Evolutionary conservation across 805 yeast species (phyloP).

Genomic region (Starmerella scarabaei): DNA sequence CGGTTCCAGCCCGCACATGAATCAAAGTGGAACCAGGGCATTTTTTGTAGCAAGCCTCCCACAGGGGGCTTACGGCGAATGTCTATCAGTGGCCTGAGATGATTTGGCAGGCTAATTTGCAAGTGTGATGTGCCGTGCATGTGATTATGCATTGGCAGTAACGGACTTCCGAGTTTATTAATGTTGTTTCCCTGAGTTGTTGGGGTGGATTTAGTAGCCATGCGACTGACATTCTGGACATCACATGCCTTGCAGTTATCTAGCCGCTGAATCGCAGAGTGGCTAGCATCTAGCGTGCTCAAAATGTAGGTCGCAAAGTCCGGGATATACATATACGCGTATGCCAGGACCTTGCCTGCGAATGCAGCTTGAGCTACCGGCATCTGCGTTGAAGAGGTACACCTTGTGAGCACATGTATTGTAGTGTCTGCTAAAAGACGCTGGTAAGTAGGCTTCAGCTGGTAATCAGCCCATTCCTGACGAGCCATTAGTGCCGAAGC

Average conservation of each 20-base stretch:
- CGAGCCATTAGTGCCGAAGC: conserved; percentile 29
- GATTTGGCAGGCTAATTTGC: not conserved
- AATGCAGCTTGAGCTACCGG: conserved; percentile 51
- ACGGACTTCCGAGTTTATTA: too few species aligned
- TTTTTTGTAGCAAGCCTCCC: not conserved
- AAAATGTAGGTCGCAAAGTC: conserved; percentile 38
- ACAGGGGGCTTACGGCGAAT: not conserved
- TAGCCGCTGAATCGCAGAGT: conserved; percentile 1
- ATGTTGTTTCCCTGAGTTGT: too few species aligned
- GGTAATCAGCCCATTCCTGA: conserved; percentile 27
- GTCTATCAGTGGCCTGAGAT: not conserved
- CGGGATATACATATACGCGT: conserved; percentile 43
- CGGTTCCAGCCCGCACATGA: conserved; percentile 24
- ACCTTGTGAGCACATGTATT: conserved; percentile 34
- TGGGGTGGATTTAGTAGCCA: not conserved
- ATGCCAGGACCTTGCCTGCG: conserved; percentile 58
- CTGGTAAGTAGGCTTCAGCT: conserved; percentile 13
- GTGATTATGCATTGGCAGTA: too few species aligned
- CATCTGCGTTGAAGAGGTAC: conserved; percentile 38
- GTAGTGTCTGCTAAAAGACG: conserved; percentile 38
- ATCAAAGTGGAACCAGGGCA: conserved; percentile 2
- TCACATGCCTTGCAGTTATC: not conserved
- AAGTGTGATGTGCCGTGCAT: not conserved
- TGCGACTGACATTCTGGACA: not conserved
- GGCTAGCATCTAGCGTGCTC: conserved; percentile 14